A percentile compares a stretch with the other conserved stretches of the same genome.
These are phyloP conservation scores for Fusarium musae DNA, from an alignment of 2,329 filamentous ascomycete genomes.

Conservation along the genomic window DNA sequence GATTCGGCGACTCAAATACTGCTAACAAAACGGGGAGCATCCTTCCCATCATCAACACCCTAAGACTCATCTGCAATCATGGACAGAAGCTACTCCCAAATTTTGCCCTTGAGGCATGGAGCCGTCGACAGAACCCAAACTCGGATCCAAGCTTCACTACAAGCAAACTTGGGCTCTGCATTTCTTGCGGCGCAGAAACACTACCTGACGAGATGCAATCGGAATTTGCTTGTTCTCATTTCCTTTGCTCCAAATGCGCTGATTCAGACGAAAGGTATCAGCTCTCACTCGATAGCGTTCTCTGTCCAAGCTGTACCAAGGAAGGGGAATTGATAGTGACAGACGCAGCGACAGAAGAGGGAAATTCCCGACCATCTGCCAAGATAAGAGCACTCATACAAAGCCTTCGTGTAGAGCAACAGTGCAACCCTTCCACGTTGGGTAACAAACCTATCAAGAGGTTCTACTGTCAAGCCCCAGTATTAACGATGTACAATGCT, in stretches of 20 bases:
- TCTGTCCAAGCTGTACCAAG: not conserved
- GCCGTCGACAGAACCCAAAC: too few relatives aligned
- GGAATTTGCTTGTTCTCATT: not conserved
- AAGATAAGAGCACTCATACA: not conserved
- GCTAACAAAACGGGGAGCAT: not conserved
- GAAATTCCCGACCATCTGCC: not conserved
- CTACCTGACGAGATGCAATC: too few relatives aligned
- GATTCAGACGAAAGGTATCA: not conserved
- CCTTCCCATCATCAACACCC: not conserved
- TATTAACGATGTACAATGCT: rapidly evolving
- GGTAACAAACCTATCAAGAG: not conserved
- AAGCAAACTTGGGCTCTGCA: too few relatives aligned
- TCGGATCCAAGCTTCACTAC: too few relatives aligned
- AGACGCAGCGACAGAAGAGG: rapidly evolving
- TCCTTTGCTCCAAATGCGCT: not conserved
- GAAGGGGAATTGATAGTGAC: rapidly evolving
- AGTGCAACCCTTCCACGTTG: rapidly evolving
- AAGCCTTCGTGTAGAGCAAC: not conserved
- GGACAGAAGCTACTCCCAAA: not conserved
- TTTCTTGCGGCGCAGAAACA: too few relatives aligned
- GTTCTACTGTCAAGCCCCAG: rapidly evolving
- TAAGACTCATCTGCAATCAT: not conserved
- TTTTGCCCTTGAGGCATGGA: too few relatives aligned
- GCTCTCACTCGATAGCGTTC: not conserved
- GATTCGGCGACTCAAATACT: not conserved